These are phyloP conservation scores for Pichia kudriavzevii DNA, from an alignment of 1,139 yeast genomes.

Conservation along the genomic window DNA sequence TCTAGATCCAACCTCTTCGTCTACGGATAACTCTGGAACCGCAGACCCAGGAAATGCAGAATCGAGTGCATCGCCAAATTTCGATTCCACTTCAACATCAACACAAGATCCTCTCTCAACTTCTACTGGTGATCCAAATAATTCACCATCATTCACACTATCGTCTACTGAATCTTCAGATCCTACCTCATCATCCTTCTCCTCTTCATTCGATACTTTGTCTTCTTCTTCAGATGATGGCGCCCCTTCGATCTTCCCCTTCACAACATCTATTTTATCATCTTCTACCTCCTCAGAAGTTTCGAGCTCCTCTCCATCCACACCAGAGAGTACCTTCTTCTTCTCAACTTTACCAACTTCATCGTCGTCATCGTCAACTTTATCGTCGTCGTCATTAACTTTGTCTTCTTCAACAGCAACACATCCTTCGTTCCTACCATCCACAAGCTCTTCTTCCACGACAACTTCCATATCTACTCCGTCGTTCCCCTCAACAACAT, in stretches of 20 bases:
- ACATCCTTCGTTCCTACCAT: slow-evolving; percentile 4
- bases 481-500: background rate
- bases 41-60: no score
- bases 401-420: slow-evolving; percentile 6
- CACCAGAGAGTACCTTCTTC: slow-evolving; percentile 2
- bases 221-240: background rate
- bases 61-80: no score
- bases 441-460: slow-evolving; percentile 1
- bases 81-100: background rate
- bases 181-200: slow-evolving; percentile 1
- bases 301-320: slow-evolving; percentile 5
- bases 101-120: background rate
- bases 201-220: slow-evolving; percentile 3
- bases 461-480: slow-evolving; percentile 1
- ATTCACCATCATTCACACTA: background rate
- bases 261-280: slow-evolving; percentile 1
- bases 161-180: slow-evolving; percentile 2
- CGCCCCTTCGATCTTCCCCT: slow-evolving; percentile 1
- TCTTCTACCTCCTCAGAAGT: background rate
- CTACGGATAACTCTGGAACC: no score
- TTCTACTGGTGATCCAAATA: background rate
- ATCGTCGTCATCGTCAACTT: slow-evolving; percentile 6
- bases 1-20: no score
- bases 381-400: slow-evolving; percentile 10
- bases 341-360: slow-evolving; percentile 1